Evolutionary conservation across 345 rosid genomes (phyloP), one percentile per base, ranked within the genome.

Genomic region (Sapria himalayana): DNA sequence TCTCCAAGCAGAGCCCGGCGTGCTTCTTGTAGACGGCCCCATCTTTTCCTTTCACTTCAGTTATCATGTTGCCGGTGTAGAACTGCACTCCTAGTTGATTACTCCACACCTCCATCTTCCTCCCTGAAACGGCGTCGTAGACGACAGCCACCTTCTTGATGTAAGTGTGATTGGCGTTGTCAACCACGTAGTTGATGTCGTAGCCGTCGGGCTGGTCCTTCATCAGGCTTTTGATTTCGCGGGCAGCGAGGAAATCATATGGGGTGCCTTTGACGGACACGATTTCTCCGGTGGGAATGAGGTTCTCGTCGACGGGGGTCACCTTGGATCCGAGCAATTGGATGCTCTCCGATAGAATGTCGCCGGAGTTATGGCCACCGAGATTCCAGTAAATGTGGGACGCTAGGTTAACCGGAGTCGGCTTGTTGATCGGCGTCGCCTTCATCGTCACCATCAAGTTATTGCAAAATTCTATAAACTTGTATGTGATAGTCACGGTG

Each of bases 331-430:
- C 76, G 9, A 59, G 56, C 21, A 82, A 48, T 29, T 69, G 75
- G 56, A 89, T 38, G 2, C 57, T 48, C 59, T 89, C 74, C 13
- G 69, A 61, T 17, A 89, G 66, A 41, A 89, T 71, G 42, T 56
- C 52, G 3, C 91, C 91, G 32, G 81, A 72, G 45, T 41, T 46
- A 44, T 89, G 86, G 19, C 82, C 64, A 5, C 51, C 69, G 10
- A 89, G 93, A 53, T 89, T 79, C 85, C 94, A 89, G 41, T 89
- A 79, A 3, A 71, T 63, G 57, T 82, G 94, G 31, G 66, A 59
- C 1, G 91, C 94, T 32, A 89, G 20, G 58, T 89, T 76, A 41
- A 89, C 74, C 0, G 93, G 94, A 15, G 94, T 74, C 0, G 78
- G 31, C 60, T 65, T 67, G 65, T 60, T 51, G 0, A 62, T 42